Base-by-base conservation (phyloP, 441 rosid species). In the Pelargonium cotyledonis region DNA sequence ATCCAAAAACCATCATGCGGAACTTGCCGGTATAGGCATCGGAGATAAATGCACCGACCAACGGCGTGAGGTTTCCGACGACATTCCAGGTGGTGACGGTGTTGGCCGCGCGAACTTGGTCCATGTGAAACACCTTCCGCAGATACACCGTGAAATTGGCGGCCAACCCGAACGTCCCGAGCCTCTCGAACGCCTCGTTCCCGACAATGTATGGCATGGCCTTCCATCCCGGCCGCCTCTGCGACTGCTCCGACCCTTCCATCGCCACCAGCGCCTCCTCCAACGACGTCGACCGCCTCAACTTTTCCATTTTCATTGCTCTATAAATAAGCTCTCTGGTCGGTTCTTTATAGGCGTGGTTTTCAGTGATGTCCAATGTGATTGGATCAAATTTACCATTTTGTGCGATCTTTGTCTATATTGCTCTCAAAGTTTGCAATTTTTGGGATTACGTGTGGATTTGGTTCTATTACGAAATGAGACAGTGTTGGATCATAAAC, bases 11-110 rank as follows among this genome's bases (percentile, higher is more conserved):
- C 68, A 90, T 92, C 16, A 93, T 87, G 29, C 44, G 62, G 47
- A 86, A 90, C 58, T 82, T 77, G 64, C 95, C 95, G 4, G 73
- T 35, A 44, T 80, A 81, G 11, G 90, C 66, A 43, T 88, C 90
- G 29, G 89, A 80, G 78, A 89, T 74, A 73, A 87, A 85, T 65
- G 95, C 55, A 0, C 55, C 55, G 55, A 47, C 9, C 5, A 47
- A 4, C 15, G 55, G 55, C 16, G 55, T 47, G 16, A 47, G 55
- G 55, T 47, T 47, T 4, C 55, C 55, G 55, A 14, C 15, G 16
- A 15, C 55, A 5, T 47, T 47, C 55, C 55, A 47, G 55, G 12
- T 47, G 16, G 3, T 47, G 16, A 47, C 55, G 16, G 55, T 47
- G 16, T 47, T 47, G 55, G 55, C 55, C 15, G 55, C 55, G 15